Conservation (phyloP, 2,329 filamentous ascomycete genomes). For the Xylaria sp. region DNA sequence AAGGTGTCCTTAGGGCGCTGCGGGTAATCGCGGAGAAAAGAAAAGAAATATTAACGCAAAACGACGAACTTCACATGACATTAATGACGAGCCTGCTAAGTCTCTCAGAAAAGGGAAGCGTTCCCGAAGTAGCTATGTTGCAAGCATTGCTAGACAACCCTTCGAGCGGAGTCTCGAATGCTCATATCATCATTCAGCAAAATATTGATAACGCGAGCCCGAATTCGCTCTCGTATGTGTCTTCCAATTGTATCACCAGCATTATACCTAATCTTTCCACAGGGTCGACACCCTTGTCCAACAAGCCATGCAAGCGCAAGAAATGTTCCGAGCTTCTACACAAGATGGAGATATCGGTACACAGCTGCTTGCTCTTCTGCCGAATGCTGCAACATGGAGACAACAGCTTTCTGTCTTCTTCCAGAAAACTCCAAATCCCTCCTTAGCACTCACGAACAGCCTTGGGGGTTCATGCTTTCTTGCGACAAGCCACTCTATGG, state of each 20-base stretch:
- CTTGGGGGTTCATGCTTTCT: conserved; percentile 77
- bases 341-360: conserved; percentile 46
- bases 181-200: conserved; percentile 63
- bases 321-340: conserved; percentile 47
- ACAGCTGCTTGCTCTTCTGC: conserved; percentile 61
- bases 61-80: conserved; percentile 58
- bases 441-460: conserved; percentile 77
- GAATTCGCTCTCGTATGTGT: conserved; percentile 62
- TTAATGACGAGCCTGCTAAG: conserved; percentile 64
- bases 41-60: conserved; percentile 56
- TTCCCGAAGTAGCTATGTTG: conserved; percentile 54
- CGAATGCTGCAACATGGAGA: conserved; percentile 72
- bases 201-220: conserved; percentile 62
- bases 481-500: conserved; percentile 51
- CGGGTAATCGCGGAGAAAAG: conserved; percentile 59
- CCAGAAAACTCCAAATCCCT: conserved; percentile 62
- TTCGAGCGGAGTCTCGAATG: conserved; percentile 54
- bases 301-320: conserved; percentile 56
- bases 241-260: background rate
- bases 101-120: conserved; percentile 60
- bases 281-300: conserved; percentile 64
- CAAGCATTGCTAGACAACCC: conserved; percentile 59
- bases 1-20: conserved; percentile 55
- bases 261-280: conserved; percentile 35
- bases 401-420: conserved; percentile 68